These are phyloP conservation scores for Sclerotinia trifoliorum DNA, from an alignment of 2,329 filamentous ascomycete species.

Conservation along the genomic window DNA sequence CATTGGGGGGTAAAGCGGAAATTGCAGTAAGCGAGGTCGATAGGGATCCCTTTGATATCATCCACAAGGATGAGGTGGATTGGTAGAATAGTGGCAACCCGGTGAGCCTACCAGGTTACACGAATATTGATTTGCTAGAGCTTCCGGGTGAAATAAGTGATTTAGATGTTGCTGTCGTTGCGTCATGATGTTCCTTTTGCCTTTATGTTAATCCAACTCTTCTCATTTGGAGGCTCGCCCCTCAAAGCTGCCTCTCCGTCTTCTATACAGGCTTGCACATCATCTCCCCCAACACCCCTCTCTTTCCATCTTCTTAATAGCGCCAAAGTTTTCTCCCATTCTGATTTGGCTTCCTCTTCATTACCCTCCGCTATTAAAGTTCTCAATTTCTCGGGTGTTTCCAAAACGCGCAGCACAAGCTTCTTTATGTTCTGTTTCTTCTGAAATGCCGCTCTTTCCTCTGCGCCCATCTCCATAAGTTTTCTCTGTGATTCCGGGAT, in stretches of 20 bases:
- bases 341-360: conserved; percentile 58
- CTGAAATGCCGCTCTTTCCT: conserved; percentile 42
- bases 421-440: conserved; percentile 28
- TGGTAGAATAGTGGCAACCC: conserved; percentile 22
- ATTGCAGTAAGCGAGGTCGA: conserved; percentile 78
- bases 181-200: conserved; percentile 27
- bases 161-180: neutral
- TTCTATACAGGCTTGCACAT: conserved; percentile 40
- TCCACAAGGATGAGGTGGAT: conserved; percentile 39
- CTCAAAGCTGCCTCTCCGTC: conserved; percentile 40
- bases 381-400: conserved; percentile 48
- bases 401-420: conserved; percentile 33
- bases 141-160: neutral
- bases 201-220: conserved; percentile 32
- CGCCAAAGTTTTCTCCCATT: conserved; percentile 37
- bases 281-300: conserved; percentile 38
- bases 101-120: conserved; percentile 8
- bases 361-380: conserved; percentile 58
- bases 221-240: conserved; percentile 32
- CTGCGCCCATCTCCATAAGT: conserved; percentile 58
- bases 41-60: conserved; percentile 83
- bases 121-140: neutral
- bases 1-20: conserved; percentile 56
- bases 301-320: conserved; percentile 39
- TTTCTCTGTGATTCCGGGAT: conserved; percentile 51